Base-by-base conservation (phyloP, 768 basidiomycete species). In the Coprinellus micaceus region DNA sequence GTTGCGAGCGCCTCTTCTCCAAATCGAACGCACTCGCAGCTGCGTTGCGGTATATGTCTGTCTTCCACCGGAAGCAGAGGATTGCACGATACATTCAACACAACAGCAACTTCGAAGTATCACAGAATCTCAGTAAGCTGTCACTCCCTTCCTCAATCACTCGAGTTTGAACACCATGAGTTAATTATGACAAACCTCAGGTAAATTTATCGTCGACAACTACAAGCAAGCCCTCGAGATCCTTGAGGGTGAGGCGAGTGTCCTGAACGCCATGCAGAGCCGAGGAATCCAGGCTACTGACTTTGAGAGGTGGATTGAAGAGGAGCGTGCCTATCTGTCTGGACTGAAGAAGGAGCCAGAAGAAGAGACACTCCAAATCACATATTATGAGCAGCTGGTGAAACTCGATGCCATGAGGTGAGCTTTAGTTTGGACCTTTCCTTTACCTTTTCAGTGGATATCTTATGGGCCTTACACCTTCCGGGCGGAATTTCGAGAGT, bases 161-260 rank as follows among this genome's bases (percentile, higher is more conserved):
- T 9, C 36, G 17, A 37, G 9, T 37, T 9, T 9, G 17, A 9
- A 17, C n/a, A 43, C 10, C 40, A 21, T 43, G 40, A 6, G 7
- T 6, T 13, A 33, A 6, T 33, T 13, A 6, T 13, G 13, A 33
- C 33, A 10, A 9, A 17, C 6, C 7, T 9, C 26, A 59, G 58
- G 60, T 26, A 54, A 26, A 2, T 61, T 59, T 39, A 29, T 63
- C 6, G 2, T 59, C 2, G 57, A 63, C 30, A 63, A 60, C 54
- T 70, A 69, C 41, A 22, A 58, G 25, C 66, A 69, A 28, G 68
- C 65, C 1, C 59, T 70, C 7, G 55, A 61, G 3, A 63, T 66
- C 12, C 11, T 48, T 6, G n/a, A 44, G 2, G 48, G 33, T 30
- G 40, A 55, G 30, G 28, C 15, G 10, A 54, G 36, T 3, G 30